Evolutionary conservation across 1,284 basidiomycete species (phyloP).

Genomic region (Pseudozyma sp.): DNA sequence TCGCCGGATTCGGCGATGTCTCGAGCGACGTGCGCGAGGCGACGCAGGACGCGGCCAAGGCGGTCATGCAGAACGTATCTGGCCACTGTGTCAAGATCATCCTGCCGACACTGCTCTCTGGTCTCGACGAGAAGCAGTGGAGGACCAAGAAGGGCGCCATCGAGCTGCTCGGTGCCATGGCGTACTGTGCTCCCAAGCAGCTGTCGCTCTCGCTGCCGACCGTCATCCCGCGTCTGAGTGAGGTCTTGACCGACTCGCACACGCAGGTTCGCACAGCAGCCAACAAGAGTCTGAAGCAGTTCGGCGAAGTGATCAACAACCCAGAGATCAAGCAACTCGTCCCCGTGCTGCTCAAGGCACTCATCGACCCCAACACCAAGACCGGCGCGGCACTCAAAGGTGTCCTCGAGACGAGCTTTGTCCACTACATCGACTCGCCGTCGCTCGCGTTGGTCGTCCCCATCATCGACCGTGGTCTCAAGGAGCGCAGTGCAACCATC

Average conservation of each 20-base stretch:
- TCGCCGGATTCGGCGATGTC: conserved; percentile 90
- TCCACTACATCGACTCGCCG: conserved; percentile 98
- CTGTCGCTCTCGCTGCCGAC: conserved; percentile 94
- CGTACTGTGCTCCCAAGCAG: conserved; percentile 95
- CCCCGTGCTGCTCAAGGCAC: conserved; percentile 90
- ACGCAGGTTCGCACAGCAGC: conserved; percentile 93
- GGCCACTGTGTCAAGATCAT: conserved; percentile 83
- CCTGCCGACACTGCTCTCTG: conserved; percentile 87
- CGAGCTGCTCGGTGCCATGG: conserved; percentile 98
- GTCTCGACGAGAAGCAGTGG: conserved; percentile 98
- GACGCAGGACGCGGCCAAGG: conserved; percentile 88
- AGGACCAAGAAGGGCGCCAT: conserved; percentile 97
- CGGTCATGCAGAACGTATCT: conserved; percentile 90
- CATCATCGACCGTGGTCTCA: conserved; percentile 91
- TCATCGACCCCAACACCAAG: conserved; percentile 91
- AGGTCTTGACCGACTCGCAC: conserved; percentile 95
- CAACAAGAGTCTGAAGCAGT: conserved; percentile 95
- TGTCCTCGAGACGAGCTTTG: conserved; percentile 92
- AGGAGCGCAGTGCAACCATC: conserved; percentile 89
- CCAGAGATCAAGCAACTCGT: conserved; percentile 90
- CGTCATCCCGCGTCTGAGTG: conserved; percentile 93
- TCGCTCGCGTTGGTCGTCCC: conserved; percentile 96
- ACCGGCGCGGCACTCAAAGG: conserved; percentile 85
- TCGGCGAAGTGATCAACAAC: conserved; percentile 78
- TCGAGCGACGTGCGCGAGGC: conserved; percentile 92